A percentile compares a stretch with the other conserved stretches of the same genome.
Conservation (phyloP, 2,329 filamentous ascomycete genomes). For the Aspergillus ruber region DNA sequence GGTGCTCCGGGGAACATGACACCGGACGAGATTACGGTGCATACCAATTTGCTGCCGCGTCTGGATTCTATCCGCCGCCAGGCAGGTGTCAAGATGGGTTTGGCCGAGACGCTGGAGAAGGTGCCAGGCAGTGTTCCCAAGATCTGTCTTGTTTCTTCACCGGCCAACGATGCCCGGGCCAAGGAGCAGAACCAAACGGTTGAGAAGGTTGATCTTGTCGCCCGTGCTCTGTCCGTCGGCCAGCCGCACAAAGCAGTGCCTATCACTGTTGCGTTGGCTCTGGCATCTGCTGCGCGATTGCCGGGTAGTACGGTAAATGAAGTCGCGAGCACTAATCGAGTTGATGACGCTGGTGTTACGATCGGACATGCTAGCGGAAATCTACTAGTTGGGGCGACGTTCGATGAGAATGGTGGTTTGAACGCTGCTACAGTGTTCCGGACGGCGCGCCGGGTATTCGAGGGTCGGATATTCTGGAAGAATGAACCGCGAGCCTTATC, state of each 20-base stretch:
- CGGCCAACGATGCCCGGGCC: constrained; percentile 6
- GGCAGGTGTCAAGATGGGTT: constrained; percentile 57
- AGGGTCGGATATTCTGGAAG: constrained; percentile 41
- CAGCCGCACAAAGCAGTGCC: constrained; percentile 54
- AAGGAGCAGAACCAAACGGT: constrained; percentile 20
- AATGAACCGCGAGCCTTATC: background rate
- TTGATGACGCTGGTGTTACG: constrained; percentile 29
- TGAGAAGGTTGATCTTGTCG: constrained; percentile 36
- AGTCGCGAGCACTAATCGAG: constrained; percentile 16
- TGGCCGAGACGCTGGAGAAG: constrained; percentile 40
- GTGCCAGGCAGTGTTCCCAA: constrained; percentile 56
- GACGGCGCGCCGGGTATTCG: constrained; percentile 45
- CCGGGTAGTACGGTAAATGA: constrained; percentile 35
- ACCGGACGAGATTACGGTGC: constrained; percentile 49
- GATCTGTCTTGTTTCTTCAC: constrained; percentile 49
- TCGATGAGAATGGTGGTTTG: constrained; percentile 29
- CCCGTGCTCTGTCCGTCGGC: constrained; percentile 50
- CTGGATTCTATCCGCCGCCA: constrained; percentile 53
- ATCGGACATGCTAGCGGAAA: constrained; percentile 45
- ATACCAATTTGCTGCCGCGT: constrained; percentile 37
- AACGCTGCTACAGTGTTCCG: constrained; percentile 40
- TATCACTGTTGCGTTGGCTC: constrained; percentile 48
- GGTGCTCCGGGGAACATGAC: constrained; percentile 37
- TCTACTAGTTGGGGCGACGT: constrained; percentile 38
- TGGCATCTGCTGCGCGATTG: constrained; percentile 45